Evolutionary conservation across 1,139 yeast genomes (phyloP), one percentile per base, ranked within the genome.

Genomic region (Candida sanyaensis): DNA sequence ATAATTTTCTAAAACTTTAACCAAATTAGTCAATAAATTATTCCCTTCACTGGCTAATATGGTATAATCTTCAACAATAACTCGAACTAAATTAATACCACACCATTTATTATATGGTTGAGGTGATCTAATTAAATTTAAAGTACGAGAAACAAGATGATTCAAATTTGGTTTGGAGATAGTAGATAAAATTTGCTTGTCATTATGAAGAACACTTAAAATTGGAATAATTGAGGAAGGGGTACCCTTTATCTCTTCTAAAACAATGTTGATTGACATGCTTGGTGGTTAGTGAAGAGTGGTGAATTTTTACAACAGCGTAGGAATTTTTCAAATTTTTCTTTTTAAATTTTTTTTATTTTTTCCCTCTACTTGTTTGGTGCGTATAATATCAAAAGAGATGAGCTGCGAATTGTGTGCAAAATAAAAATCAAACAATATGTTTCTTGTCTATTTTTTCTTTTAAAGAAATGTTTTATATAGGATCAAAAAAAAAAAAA

Each of bases 11-110:
- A 87, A 63, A 50, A 79, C 69, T 61, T 86, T 77, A 55, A 83
- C 60, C 53, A 90, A 60, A 51, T 78, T 73, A 30, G 73, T 74
- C 37, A 87, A 73, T 62, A 90, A 77, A 9, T 73, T 66, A 3
- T 73, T 67, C 1, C 96, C 95, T 51, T 86, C 85, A 41, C 64
- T 68, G 21, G 88, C 75, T 47, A 85, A 62, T 5, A 85, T 67
- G 8, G 77, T 63, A 37, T 86, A 82, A 58, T 83, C 80, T 43
- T 71, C 67, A 5, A 78, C 62, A 30, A 84, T 61, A 0, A 84
- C 80, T 40, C 76, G 72, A 6, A 80, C 68, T 6, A 84, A 56
- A 57, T 81, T 83, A 32, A 81, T 73, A 2, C 88, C 91, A 57
- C 81, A 77, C 91, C 92, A 86, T 54, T 79, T 75, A 44, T 72